These are phyloP conservation scores for Thozetella sp. DNA, from an alignment of 495 filamentous ascomycete genomes.

Conservation along the genomic window DNA sequence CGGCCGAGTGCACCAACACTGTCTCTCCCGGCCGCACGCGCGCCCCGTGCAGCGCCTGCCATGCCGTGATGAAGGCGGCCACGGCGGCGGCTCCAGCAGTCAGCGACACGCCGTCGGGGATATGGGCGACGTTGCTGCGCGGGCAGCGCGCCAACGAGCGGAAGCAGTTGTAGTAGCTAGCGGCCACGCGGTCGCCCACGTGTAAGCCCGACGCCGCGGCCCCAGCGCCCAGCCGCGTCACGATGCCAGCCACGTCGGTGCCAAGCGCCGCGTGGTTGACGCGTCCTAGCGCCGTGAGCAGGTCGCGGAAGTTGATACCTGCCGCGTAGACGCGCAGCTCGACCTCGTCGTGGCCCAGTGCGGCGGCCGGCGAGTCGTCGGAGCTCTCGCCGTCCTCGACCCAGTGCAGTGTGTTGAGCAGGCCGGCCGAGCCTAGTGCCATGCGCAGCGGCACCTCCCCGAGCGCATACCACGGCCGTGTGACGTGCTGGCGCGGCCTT, in stretches of 20 bases:
- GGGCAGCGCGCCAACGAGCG: not conserved
- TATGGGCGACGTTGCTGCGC: not conserved
- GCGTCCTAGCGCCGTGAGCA: slow-evolving; percentile 19
- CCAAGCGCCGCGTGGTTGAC: slow-evolving; percentile 16
- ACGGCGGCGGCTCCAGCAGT: slow-evolving; percentile 12
- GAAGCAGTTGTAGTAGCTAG: not conserved
- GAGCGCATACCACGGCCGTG: not conserved
- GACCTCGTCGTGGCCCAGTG: not conserved
- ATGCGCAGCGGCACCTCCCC: not conserved
- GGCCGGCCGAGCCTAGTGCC: not conserved
- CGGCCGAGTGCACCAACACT: slow-evolving; percentile 57
- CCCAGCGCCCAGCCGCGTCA: slow-evolving; percentile 25
- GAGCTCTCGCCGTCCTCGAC: not conserved
- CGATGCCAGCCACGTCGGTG: slow-evolving; percentile 33
- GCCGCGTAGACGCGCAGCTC: not conserved
- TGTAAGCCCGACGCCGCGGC: not conserved
- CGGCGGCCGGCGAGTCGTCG: not conserved
- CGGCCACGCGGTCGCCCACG: not conserved
- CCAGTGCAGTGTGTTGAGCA: slow-evolving; percentile 15
- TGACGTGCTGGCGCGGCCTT: not conserved
- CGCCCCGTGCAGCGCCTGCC: slow-evolving; percentile 43
- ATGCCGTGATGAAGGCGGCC: slow-evolving; percentile 52
- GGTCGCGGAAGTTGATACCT: slow-evolving; percentile 21
- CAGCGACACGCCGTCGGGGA: not conserved
- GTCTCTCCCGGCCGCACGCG: slow-evolving; percentile 41